Evolutionary conservation across 2,329 filamentous ascomycete genomes (phyloP).

Genomic region (Aspergillus candidus): DNA sequence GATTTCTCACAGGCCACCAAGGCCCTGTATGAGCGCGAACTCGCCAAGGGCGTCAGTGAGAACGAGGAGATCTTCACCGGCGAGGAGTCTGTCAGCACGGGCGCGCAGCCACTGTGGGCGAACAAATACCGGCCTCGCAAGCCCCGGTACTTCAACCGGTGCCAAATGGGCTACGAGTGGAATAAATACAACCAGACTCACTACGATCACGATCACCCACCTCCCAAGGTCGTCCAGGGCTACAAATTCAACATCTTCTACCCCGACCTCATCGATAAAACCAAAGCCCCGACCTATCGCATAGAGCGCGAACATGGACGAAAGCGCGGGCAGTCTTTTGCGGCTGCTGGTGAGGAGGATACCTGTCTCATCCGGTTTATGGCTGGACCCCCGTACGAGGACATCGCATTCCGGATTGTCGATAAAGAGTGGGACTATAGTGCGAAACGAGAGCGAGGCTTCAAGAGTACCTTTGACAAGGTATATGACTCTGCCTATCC

Average conservation of each 20-base stretch:
- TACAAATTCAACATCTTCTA: slow-evolving; percentile 99
- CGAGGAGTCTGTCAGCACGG: slow-evolving; percentile 69
- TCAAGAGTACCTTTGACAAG: slow-evolving; percentile 96
- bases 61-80: slow-evolving; percentile 93
- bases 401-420: slow-evolving; percentile 93
- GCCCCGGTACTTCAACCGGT: slow-evolving; percentile 93
- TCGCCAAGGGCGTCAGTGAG: slow-evolving; percentile 82
- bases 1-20: slow-evolving; percentile 84
- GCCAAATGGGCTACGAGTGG: slow-evolving; percentile 99
- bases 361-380: slow-evolving; percentile 96
- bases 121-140: slow-evolving; percentile 84
- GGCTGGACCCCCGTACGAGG: slow-evolving; percentile 90
- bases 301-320: slow-evolving; percentile 91
- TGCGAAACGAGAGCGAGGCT: slow-evolving; percentile 87
- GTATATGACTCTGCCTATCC: slow-evolving; percentile 45
- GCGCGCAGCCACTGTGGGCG: slow-evolving; percentile 67
- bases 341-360: slow-evolving; percentile 89
- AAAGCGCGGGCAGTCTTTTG: slow-evolving; percentile 83
- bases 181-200: slow-evolving; percentile 99
- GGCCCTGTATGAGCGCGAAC: slow-evolving; percentile 85
- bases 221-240: slow-evolving; percentile 94
- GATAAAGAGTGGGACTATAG: slow-evolving; percentile 99
- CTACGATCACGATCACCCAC: slow-evolving; percentile 97
- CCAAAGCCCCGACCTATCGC: slow-evolving; percentile 88
- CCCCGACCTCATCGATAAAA: slow-evolving; percentile 90